Evolutionary conservation across 2,329 filamentous ascomycete species (phyloP).

Genomic region (Fusarium cicatricum): DNA sequence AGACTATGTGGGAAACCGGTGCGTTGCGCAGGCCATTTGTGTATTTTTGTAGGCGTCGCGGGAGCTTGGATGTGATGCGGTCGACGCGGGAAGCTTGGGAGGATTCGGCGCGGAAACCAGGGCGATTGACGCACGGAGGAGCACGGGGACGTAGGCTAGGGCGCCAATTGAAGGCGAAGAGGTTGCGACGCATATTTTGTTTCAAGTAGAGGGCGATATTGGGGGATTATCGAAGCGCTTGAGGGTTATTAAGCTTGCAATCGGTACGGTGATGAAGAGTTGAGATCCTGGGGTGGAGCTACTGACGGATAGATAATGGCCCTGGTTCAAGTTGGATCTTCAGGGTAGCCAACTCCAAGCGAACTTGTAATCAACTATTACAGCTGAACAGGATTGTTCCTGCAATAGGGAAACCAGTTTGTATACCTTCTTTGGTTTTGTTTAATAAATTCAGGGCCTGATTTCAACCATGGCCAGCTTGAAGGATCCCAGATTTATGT

Average conservation of each 20-base stretch:
- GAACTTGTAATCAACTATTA: neutral
- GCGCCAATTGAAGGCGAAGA: constrained; percentile 33
- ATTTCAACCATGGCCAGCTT: no score
- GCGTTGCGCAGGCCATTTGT: constrained; percentile 75
- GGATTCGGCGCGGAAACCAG: constrained; percentile 36
- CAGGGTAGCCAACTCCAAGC: constrained; percentile 16
- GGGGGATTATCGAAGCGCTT: neutral
- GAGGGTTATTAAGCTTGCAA: neutral
- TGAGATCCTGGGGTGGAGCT: constrained; percentile 22
- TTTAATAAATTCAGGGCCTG: no score
- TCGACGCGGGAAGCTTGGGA: constrained; percentile 51
- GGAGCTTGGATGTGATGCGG: constrained; percentile 63
- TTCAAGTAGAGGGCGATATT: neutral
- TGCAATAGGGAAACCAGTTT: no score
- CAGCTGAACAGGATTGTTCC: no score
- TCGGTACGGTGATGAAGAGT: neutral
- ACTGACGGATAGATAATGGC: constrained; percentile 9
- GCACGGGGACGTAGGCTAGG: constrained; percentile 23
- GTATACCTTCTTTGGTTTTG: no score
- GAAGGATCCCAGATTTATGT: no score
- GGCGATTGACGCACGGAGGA: constrained; percentile 7
- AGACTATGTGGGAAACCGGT: constrained; percentile 81
- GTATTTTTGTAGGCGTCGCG: constrained; percentile 73
- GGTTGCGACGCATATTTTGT: constrained; percentile 41
- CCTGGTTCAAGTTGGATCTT: neutral